phyloP scores from a whole-genome alignment of 768 basidiomycete species.

The Melanogaster broomeanus region DNA sequence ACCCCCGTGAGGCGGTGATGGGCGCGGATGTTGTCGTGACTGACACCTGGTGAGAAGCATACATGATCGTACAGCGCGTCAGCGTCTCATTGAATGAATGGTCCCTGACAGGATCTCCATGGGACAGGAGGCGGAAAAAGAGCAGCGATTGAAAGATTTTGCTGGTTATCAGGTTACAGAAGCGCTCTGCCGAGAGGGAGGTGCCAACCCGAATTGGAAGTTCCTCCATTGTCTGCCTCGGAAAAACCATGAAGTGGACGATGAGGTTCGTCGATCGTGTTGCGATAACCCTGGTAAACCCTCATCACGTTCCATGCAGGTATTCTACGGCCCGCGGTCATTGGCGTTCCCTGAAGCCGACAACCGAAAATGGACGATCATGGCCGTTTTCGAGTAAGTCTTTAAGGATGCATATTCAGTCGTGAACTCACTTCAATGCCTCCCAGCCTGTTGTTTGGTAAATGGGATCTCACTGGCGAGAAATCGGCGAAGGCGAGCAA shows the following conservation, averaged over 20 bases:
- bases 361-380: constrained; percentile 97
- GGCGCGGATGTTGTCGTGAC: constrained; percentile 95
- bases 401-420: not conserved
- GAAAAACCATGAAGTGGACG: constrained; percentile 92
- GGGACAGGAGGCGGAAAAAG: constrained; percentile 97
- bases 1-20: constrained; percentile 84
- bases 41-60: constrained; percentile 80
- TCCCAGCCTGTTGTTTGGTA: constrained; percentile 43
- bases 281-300: not conserved
- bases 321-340: constrained; percentile 91
- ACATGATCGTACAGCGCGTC: no score
- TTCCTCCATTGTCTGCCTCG: constrained; percentile 97
- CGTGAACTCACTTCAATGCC: not conserved
- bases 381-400: constrained; percentile 87
- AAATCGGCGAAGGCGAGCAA: constrained; percentile 11
- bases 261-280: constrained; percentile 59
- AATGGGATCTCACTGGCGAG: constrained; percentile 40
- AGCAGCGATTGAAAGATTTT: constrained; percentile 82
- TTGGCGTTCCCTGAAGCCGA: constrained; percentile 94
- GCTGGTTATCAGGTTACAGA: constrained; percentile 94
- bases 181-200: constrained; percentile 74
- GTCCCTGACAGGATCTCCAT: constrained; percentile 81
- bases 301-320: constrained; percentile 40
- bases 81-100: not conserved
- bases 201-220: constrained; percentile 85